These are phyloP conservation scores for Myriosclerotinia curreyana DNA, from an alignment of 2,329 filamentous ascomycete genomes.

Conservation along the genomic window DNA sequence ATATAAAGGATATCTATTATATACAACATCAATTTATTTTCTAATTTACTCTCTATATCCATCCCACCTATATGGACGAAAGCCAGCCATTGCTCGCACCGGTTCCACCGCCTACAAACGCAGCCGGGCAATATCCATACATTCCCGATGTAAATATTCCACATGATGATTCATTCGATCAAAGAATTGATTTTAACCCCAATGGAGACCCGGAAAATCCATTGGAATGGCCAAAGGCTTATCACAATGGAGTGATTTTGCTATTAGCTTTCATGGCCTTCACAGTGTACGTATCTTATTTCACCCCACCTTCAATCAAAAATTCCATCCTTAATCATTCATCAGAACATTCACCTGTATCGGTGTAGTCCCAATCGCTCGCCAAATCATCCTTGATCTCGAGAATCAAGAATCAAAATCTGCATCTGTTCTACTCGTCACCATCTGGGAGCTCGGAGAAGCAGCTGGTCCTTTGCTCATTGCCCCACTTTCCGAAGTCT, in stretches of 20 bases:
- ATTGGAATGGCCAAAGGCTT: conserved; percentile 50
- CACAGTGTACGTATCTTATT: conserved; percentile 47
- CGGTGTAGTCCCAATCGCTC: conserved; percentile 53
- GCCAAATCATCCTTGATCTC: conserved; percentile 50
- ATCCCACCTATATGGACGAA: no score
- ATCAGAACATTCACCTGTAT: conserved; percentile 57
- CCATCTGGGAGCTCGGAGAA: conserved; percentile 50
- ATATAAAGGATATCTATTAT: not conserved
- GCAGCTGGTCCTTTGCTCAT: conserved; percentile 46
- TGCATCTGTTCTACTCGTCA: conserved; percentile 42
- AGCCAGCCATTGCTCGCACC: conserved; percentile 28
- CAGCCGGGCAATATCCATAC: conserved; percentile 1
- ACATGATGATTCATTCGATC: conserved; percentile 14
- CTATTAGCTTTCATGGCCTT: conserved; percentile 55
- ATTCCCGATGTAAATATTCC: conserved; percentile 8
- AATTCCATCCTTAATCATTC: conserved; percentile 6
- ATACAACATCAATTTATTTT: not conserved
- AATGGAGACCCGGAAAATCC: conserved; percentile 51
- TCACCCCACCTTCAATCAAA: not conserved
- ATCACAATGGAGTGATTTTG: conserved; percentile 54
- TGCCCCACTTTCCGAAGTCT: conserved; percentile 46
- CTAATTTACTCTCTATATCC: not conserved
- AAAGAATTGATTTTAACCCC: conserved; percentile 46
- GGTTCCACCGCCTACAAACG: not conserved
- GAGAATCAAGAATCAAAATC: conserved; percentile 32